Evolutionary conservation across 306 rosid species (phyloP).

Genomic region (Malus asiatica): DNA sequence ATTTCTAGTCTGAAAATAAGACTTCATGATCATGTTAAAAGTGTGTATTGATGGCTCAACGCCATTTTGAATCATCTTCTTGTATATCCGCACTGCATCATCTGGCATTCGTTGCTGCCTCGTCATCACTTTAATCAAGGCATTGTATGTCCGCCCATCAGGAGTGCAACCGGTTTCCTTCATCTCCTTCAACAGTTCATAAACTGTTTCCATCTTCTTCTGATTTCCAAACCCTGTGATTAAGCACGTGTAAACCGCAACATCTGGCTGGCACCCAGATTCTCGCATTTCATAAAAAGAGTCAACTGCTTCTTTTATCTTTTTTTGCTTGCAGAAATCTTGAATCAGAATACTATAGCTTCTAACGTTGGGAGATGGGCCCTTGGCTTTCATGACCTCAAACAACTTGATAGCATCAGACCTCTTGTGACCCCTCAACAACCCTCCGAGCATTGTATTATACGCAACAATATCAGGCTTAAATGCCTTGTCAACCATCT

Average conservation of each 20-base stretch:
- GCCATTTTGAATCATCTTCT: conserved; percentile 63
- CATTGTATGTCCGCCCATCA: conserved; percentile 68
- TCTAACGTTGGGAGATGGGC: conserved; percentile 58
- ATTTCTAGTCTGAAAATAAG: conserved; percentile 58
- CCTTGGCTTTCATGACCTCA: conserved; percentile 84
- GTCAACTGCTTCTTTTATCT: conserved; percentile 60
- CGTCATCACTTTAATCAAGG: conserved; percentile 72
- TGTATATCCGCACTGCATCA: conserved; percentile 61
- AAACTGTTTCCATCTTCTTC: conserved; percentile 62
- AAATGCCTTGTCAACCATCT: conserved; percentile 73
- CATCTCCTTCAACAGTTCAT: conserved; percentile 56
- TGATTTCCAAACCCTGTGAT: conserved; percentile 78
- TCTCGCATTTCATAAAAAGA: conserved; percentile 54
- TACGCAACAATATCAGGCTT: conserved; percentile 75
- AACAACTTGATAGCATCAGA: conserved; percentile 81
- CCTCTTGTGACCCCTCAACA: conserved; percentile 62
- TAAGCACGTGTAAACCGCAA: conserved; percentile 65
- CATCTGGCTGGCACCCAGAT: conserved; percentile 56
- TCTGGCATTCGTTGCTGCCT: conserved; percentile 69
- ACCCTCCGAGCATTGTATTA: conserved; percentile 74
- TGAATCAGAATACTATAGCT: conserved; percentile 66
- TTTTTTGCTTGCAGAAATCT: conserved; percentile 59
- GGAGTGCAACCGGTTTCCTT: conserved; percentile 52
- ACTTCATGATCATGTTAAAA: conserved; percentile 84
- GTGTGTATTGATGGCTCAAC: conserved; percentile 69